phyloP scores from a whole-genome alignment of 108 stramenopile genomes.

The Aureococcus anophagefferens region DNA sequence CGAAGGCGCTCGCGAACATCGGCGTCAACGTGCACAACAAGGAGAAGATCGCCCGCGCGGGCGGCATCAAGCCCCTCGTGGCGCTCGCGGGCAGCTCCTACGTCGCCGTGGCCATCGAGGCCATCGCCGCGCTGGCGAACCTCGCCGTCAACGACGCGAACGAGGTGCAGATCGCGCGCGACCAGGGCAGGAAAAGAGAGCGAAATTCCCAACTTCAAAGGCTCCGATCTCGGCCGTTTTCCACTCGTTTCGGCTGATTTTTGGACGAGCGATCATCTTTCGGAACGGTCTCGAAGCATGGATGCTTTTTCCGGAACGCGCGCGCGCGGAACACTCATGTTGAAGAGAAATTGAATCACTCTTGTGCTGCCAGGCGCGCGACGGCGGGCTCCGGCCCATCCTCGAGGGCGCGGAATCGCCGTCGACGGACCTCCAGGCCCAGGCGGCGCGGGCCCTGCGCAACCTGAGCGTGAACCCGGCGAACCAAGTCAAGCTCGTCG shows the following conservation, averaged over 20 bases:
- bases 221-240: too few relatives aligned
- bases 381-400: conserved; percentile 36
- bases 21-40: conserved; percentile 48
- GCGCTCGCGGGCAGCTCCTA: conserved; percentile 16
- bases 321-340: too few relatives aligned
- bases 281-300: too few relatives aligned
- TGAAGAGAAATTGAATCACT: too few relatives aligned
- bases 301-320: too few relatives aligned
- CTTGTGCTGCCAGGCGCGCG: too few relatives aligned
- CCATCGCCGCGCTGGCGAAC: conserved; percentile 54
- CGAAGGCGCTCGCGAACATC: conserved; percentile 51
- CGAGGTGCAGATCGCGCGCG: conserved; percentile 37
- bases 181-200: too few relatives aligned
- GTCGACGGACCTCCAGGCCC: conserved; percentile 32
- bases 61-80: conserved; percentile 37
- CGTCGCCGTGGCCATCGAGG: conserved; percentile 34
- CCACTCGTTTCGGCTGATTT: too few relatives aligned
- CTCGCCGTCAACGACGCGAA: conserved; percentile 53
- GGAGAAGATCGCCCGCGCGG: conserved; percentile 26
- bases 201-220: too few relatives aligned
- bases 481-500: conserved; percentile 23
- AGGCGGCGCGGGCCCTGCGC: conserved; percentile 45
- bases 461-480: conserved; percentile 43
- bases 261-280: too few relatives aligned
- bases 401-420: conserved; percentile 22